Evolutionary conservation across 306 rosid genomes (phyloP).

Genomic region (Neltuma alba): DNA sequence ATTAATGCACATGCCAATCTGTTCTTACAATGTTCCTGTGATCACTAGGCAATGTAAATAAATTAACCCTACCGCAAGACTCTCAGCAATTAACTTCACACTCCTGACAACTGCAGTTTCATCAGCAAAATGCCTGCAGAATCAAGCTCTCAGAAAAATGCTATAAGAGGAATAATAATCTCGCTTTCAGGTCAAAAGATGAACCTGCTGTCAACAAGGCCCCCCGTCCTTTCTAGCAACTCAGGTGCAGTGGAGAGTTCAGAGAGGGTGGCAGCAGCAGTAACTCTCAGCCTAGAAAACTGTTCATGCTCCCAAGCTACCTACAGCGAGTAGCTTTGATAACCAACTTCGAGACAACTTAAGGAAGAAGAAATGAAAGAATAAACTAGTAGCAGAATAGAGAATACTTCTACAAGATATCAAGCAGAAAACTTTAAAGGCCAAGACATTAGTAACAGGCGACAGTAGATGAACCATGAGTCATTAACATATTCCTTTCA

Average conservation of each 20-base stretch:
- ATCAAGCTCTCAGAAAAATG: conserved; percentile 47
- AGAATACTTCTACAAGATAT: conserved; percentile 9
- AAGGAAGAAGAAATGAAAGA: conserved; percentile 22
- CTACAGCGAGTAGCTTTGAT: conserved; percentile 65
- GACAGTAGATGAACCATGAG: not conserved
- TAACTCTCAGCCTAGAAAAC: conserved; percentile 94
- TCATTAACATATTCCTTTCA: conserved; percentile 26
- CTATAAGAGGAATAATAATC: conserved; percentile 23
- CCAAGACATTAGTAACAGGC: not conserved
- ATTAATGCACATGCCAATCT: not conserved
- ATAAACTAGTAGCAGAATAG: conserved; percentile 2
- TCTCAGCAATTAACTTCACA: conserved; percentile 92
- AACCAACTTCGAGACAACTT: conserved; percentile 34
- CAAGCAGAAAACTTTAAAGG: conserved; percentile 24
- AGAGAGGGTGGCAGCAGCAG: conserved; percentile 95
- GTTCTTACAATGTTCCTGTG: not conserved
- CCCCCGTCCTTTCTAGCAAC: conserved; percentile 84
- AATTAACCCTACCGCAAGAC: conserved; percentile 78
- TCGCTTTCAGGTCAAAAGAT: conserved; percentile 33
- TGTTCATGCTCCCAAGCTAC: conserved; percentile 99
- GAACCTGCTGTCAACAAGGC: conserved; percentile 87
- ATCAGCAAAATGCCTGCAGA: conserved; percentile 71
- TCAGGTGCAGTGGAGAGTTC: conserved; percentile 82
- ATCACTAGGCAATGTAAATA: conserved; percentile 2
- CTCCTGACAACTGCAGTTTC: conserved; percentile 74